A percentile compares a stretch with the other conserved stretches of the same genome.
Conservation (phyloP, 768 basidiomycete genomes). For the Tulasnella sp. region DNA sequence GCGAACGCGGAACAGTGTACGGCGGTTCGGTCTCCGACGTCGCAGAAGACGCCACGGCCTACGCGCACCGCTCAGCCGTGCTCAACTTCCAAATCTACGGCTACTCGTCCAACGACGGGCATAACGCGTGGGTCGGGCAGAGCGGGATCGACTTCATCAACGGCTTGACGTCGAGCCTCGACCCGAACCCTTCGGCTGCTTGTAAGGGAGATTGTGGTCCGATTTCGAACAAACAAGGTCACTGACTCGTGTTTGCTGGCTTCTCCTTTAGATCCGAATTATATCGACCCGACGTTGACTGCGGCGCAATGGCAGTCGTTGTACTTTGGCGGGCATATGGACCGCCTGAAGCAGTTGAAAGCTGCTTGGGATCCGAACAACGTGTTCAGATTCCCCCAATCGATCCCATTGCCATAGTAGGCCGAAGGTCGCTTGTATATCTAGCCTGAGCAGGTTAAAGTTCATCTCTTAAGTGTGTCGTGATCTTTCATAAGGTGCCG, state of each 20-base stretch:
- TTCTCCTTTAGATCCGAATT: conserved; percentile 48
- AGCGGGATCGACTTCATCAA: conserved; percentile 53
- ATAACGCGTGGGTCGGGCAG: conserved; percentile 50
- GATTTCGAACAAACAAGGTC: neutral
- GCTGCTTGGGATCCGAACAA: conserved; percentile 28
- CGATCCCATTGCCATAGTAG: neutral
- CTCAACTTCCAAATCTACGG: conserved; percentile 59
- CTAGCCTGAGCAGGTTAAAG: neutral
- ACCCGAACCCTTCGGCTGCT: conserved; percentile 34
- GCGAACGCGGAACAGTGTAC: conserved; percentile 32
- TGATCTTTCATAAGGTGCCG: neutral
- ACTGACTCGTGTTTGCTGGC: conserved; percentile 43
- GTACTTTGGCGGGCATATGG: conserved; percentile 24
- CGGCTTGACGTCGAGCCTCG: conserved; percentile 42
- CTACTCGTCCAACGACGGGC: conserved; percentile 42
- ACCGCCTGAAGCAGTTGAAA: conserved; percentile 29
- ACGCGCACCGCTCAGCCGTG: conserved; percentile 50
- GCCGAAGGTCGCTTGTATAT: neutral
- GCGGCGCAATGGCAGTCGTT: conserved; percentile 42
- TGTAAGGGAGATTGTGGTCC: conserved; percentile 27
- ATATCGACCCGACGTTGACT: conserved; percentile 49
- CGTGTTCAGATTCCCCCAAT: conserved; percentile 33
- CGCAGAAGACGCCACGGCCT: conserved; percentile 49
- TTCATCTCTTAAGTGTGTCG: too few relatives aligned
- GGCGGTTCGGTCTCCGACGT: conserved; percentile 53